Conservation (phyloP, 2,329 filamentous ascomycete species). For the Aspergillus pseudoviridinutans region DNA sequence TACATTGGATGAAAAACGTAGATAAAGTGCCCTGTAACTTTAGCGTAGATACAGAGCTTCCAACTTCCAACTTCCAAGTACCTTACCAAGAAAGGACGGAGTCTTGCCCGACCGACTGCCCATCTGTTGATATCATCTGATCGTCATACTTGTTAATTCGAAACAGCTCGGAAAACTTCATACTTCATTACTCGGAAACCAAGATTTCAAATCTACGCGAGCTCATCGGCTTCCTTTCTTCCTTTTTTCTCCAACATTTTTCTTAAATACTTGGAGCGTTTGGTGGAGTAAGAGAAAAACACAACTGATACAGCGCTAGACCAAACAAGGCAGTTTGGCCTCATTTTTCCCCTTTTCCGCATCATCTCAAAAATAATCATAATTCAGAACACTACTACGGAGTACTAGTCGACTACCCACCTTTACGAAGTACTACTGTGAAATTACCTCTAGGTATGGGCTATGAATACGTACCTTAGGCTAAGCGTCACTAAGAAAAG, state of each 20-base stretch:
- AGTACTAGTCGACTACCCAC: background rate
- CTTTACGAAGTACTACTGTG: background rate
- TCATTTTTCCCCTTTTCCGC: slow-evolving; percentile 2
- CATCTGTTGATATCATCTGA: slow-evolving; percentile 1
- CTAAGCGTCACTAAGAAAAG: background rate
- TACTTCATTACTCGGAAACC: too few relatives aligned
- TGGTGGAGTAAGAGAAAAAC: background rate
- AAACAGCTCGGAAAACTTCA: background rate
- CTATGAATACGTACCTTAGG: background rate
- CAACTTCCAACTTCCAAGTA: background rate
- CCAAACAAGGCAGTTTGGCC: slow-evolving; percentile 14
- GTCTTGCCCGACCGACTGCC: background rate
- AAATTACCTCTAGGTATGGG: too few relatives aligned
- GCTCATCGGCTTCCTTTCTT: background rate
- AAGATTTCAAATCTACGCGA: background rate
- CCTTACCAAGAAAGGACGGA: background rate
- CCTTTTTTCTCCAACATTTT: background rate
- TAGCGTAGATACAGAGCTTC: too few relatives aligned
- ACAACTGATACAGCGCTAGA: slow-evolving; percentile 10
- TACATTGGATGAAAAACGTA: background rate
- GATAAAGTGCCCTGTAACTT: background rate
- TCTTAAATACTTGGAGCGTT: background rate
- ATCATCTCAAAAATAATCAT: background rate
- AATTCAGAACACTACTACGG: background rate
- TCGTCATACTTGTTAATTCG: background rate